phyloP scores from a whole-genome alignment of 768 basidiomycete species.

The Trametes cubensis region DNA sequence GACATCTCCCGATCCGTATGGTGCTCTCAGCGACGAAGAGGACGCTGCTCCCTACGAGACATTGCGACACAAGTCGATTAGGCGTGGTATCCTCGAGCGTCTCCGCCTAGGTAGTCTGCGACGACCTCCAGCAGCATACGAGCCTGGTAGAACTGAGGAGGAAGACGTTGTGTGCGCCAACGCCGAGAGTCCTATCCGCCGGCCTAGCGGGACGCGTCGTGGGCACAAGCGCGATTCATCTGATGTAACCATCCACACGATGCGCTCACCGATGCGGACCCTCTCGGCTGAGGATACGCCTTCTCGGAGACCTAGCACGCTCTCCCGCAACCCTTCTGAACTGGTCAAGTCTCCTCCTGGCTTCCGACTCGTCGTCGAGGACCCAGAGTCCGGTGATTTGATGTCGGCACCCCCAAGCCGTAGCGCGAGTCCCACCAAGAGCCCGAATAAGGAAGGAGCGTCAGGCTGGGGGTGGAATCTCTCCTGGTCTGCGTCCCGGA shows the following conservation, averaged over 20 bases:
- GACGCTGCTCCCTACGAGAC: conserved; percentile 46
- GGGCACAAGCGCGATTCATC: conserved; percentile 18
- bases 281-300: conserved; percentile 21
- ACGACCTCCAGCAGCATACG: conserved; percentile 26
- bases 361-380: conserved; percentile 47
- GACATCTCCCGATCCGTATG: conserved; percentile 24
- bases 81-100: conserved; percentile 51
- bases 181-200: neutral
- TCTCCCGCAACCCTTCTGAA: conserved; percentile 4
- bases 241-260: conserved; percentile 8
- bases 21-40: conserved; percentile 27
- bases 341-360: conserved; percentile 37
- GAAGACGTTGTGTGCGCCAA: neutral
- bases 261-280: conserved; percentile 14
- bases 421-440: conserved; percentile 1
- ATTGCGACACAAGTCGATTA: conserved; percentile 53
- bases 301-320: conserved; percentile 20
- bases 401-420: conserved; percentile 17
- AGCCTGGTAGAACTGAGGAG: neutral
- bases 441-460: conserved; percentile 19
- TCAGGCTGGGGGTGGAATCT: conserved; percentile 22
- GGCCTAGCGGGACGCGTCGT: conserved; percentile 2
- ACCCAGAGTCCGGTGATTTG: conserved; percentile 31
- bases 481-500: conserved; percentile 27
- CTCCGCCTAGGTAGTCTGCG: conserved; percentile 37